Base-by-base conservation (phyloP, 495 filamentous ascomycete genomes). In the Penicillium goetzii region DNA sequence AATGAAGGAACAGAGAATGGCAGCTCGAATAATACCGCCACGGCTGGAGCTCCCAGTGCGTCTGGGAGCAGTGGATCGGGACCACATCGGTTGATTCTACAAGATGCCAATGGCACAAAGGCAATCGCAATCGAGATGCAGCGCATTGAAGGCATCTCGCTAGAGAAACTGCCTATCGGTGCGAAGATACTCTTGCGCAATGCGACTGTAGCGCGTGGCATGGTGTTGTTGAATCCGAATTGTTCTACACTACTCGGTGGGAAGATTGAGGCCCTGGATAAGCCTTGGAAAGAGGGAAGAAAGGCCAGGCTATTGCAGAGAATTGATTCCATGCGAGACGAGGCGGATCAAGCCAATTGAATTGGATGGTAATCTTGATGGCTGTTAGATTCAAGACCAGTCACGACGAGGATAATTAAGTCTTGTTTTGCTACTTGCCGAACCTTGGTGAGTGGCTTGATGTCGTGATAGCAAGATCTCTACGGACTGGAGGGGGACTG, bases 251-350 rank as follows among this genome's bases (percentile, higher is more conserved):
- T 97, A 3, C 74, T 97, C 17, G 95, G 95, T 2, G 95, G 95
- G 0, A 97, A 92, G 83, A 88, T 98, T 56, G 93, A 97, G 58
- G 80, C 70, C 0, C 81, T 92, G 81, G 90, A 97, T 68, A 85
- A 85, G 69, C 77, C 78, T 34, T 98, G 95, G 93, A 83, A 81
- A 59, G 87, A 90, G 30, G 84, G 84, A 17, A 81, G 92, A 67
- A 89, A 97, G 72, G 83, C 81, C 61, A 81, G 83, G 61, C 73
- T 99, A 59, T 85, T 84, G 72, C 80, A 81, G 56, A 86, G 80
- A 40, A 84, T 89, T 50, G 84, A 69, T 32, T 64, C 66, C 25
- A 63, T 70, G 33, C 57, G 65, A 32, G 59, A 25, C 17, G 66
- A 61, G 38, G 57, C 63, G 59, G 40, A 26, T 45, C 34, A 59